A percentile compares a stretch with the other conserved stretches of the same genome.
phyloP scores from a whole-genome alignment of 495 filamentous ascomycete species.

The Xylaria acuta region DNA sequence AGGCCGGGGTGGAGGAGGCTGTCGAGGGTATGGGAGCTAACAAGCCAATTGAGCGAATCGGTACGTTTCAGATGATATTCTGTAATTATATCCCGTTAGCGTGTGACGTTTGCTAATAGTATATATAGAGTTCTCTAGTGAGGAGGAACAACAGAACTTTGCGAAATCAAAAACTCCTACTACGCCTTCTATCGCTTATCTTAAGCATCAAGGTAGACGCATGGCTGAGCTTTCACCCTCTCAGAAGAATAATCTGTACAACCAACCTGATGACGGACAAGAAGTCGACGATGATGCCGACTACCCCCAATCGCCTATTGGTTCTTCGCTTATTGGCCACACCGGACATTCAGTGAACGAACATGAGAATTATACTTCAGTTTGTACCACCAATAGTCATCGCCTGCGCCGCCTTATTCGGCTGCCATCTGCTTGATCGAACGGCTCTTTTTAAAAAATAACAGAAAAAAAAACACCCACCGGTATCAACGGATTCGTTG shows the following conservation, averaged over 20 bases:
- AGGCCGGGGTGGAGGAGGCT: slow-evolving; percentile 4
- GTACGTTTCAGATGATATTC: slow-evolving; percentile 23
- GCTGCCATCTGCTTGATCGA: neutral
- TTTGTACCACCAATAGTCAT: neutral
- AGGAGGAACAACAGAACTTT: slow-evolving; percentile 14
- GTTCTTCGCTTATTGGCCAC: slow-evolving; percentile 34
- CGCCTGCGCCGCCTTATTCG: slow-evolving; percentile 11
- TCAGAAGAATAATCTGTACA: slow-evolving; percentile 8
- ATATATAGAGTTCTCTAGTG: slow-evolving; percentile 27
- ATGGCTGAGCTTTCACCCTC: neutral
- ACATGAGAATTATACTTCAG: neutral
- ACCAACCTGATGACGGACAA: neutral
- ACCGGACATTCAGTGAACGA: slow-evolving; percentile 36
- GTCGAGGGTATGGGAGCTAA: slow-evolving; percentile 23
- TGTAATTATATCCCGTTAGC: neutral
- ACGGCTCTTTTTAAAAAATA: neutral
- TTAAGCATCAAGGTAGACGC: neutral
- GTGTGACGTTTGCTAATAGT: slow-evolving; percentile 17
- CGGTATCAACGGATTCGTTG: neutral
- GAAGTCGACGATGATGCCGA: slow-evolving; percentile 1
- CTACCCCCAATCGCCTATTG: neutral
- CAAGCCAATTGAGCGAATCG: slow-evolving; percentile 17
- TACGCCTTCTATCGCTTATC: neutral
- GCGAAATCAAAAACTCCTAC: neutral
- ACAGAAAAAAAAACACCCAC: too few species aligned